A percentile compares a stretch with the other conserved stretches of the same genome.
Conservation (phyloP, 2,329 filamentous ascomycete species). For the Beauveria scarabaeidicola region DNA sequence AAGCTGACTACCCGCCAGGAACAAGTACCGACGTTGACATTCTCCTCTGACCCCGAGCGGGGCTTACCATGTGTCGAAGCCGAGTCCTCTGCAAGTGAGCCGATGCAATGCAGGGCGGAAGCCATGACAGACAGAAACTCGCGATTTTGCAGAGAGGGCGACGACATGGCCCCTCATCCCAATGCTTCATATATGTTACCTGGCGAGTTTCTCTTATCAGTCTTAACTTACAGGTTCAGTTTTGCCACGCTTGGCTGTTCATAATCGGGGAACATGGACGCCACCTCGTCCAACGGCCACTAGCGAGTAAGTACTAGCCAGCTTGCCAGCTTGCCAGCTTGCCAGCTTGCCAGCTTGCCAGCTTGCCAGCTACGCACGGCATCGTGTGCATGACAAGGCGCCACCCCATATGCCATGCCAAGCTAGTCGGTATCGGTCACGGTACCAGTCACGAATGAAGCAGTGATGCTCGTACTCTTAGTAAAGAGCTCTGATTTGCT, state of each 20-base stretch:
- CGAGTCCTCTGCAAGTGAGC: not conserved
- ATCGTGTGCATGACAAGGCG: conserved; percentile 3
- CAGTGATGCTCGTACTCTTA: not conserved
- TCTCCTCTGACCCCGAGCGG: not conserved
- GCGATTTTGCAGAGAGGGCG: not conserved
- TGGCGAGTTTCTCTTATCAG: not conserved
- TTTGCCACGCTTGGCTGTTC: not conserved
- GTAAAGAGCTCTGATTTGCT: not conserved
- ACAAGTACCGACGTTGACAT: conserved; percentile 1
- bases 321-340: not conserved
- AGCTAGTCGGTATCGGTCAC: conserved; percentile 7
- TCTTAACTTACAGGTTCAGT: not conserved
- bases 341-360: not conserved
- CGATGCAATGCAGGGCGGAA: not conserved
- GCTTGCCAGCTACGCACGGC: not conserved
- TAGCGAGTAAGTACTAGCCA: not conserved
- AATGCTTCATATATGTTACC: not conserved
- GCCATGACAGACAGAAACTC: not conserved
- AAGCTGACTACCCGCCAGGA: not conserved
- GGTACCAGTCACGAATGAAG: conserved; percentile 2
- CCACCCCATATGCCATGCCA: conserved; percentile 6
- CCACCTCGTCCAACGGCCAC: not conserved
- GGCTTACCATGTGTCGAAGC: not conserved
- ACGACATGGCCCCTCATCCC: not conserved
- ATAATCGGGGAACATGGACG: not conserved